These are phyloP conservation scores for Verticillium klebahnii DNA, from an alignment of 2,329 filamentous ascomycete genomes.

Conservation along the genomic window DNA sequence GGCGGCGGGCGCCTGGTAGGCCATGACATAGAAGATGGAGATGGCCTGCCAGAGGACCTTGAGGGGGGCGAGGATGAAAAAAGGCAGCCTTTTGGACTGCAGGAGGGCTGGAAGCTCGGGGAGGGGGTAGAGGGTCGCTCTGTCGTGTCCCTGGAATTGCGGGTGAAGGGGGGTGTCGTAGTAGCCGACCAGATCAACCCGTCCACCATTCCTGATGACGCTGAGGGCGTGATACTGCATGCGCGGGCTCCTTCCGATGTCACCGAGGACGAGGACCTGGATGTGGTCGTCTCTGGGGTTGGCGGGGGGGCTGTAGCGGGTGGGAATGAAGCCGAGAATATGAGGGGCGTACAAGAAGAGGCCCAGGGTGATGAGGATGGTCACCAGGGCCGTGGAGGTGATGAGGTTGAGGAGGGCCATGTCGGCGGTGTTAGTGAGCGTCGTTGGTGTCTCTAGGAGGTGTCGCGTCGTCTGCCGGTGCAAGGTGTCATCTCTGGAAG, in stretches of 20 bases:
- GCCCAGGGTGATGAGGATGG: not conserved
- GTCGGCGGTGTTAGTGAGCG: not conserved
- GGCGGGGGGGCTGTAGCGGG: not conserved
- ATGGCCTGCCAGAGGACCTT: conserved; percentile 83
- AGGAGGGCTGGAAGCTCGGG: conserved; percentile 62
- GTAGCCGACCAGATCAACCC: conserved; percentile 85
- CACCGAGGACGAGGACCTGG: conserved; percentile 87
- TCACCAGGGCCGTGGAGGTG: not conserved
- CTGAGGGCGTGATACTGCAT: conserved; percentile 99
- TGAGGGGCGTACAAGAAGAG: not conserved
- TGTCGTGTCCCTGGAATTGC: conserved; percentile 63
- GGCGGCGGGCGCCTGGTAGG: conserved; percentile 68
- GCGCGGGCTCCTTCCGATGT: conserved; percentile 90
- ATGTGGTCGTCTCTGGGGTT: conserved; percentile 39
- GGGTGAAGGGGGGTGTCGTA: conserved; percentile 81
- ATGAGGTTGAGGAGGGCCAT: not conserved
- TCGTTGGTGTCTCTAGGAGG: not conserved
- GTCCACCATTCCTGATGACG: conserved; percentile 74
- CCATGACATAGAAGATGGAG: conserved; percentile 65
- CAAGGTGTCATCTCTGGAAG: not conserved
- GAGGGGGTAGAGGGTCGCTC: conserved; percentile 69
- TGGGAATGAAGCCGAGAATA: not conserved
- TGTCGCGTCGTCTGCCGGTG: not conserved
- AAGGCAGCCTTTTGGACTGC: conserved; percentile 66
- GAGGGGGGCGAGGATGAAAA: conserved; percentile 71